Evolutionary conservation across 23 red algal genomes (phyloP).

Genomic region (Agarophyton chilense): DNA sequence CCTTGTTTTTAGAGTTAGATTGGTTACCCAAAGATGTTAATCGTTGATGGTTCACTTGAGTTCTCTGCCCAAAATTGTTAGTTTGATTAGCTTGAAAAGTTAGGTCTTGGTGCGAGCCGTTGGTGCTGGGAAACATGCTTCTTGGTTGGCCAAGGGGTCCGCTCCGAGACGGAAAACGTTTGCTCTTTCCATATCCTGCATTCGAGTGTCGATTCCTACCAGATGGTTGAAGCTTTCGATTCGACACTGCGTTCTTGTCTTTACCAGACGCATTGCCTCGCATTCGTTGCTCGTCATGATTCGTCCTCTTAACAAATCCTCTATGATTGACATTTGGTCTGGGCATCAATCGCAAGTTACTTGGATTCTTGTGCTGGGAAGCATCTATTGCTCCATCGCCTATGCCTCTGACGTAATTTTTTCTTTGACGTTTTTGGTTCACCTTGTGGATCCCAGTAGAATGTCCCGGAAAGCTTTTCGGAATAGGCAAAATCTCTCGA

Average conservation of each 20-base stretch:
- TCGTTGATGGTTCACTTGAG: background rate
- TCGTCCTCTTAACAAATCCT: conserved; percentile 8
- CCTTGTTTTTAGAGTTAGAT: background rate
- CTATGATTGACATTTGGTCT: background rate
- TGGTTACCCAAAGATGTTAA: background rate
- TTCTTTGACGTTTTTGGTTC: background rate
- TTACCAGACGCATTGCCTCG: background rate
- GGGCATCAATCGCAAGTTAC: background rate
- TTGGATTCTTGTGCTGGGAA: background rate
- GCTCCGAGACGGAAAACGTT: background rate
- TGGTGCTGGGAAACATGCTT: background rate
- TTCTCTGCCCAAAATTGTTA: background rate
- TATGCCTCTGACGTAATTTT: background rate
- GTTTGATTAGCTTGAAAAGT: background rate
- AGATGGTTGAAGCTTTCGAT: background rate
- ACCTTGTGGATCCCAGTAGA: background rate
- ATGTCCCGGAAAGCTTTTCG: background rate
- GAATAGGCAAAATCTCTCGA: background rate
- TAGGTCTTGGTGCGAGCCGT: background rate
- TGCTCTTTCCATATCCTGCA: background rate
- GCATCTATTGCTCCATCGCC: background rate
- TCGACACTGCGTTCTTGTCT: background rate
- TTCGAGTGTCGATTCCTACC: background rate
- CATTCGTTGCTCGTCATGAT: background rate
- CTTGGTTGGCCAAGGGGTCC: background rate